Evolutionary conservation across 164 flowering plant species (phyloP).

Genomic region (Piper betle): DNA sequence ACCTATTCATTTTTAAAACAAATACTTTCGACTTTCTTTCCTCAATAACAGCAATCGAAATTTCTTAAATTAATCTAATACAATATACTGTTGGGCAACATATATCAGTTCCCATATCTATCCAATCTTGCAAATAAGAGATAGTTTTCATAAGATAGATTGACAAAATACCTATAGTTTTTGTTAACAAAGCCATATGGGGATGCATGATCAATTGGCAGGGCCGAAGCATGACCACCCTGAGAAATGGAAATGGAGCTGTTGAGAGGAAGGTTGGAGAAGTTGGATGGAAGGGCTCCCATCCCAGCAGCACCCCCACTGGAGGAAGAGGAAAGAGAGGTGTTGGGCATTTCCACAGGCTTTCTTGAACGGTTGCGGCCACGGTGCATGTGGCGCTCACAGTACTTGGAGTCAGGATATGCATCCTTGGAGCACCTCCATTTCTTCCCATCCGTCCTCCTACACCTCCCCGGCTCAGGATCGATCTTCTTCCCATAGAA

Average conservation of each 20-base stretch:
- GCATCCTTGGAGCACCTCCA: slow-evolving; percentile 82
- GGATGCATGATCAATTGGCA: slow-evolving; percentile 39
- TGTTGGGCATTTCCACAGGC: slow-evolving; percentile 90
- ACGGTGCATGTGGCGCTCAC: slow-evolving; percentile 79
- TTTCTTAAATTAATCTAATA: too few relatives aligned
- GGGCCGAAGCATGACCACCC: slow-evolving; percentile 30
- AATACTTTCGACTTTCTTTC: too few relatives aligned
- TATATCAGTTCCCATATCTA: too few relatives aligned
- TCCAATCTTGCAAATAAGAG: too few relatives aligned
- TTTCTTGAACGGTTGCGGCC: slow-evolving; percentile 92
- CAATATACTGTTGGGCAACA: too few relatives aligned
- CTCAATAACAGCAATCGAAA: too few relatives aligned
- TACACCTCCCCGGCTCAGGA: slow-evolving; percentile 67
- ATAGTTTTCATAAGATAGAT: too few relatives aligned
- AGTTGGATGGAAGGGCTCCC: slow-evolving; percentile 18
- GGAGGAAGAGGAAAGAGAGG: slow-evolving; percentile 56
- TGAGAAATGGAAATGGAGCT: slow-evolving; percentile 27
- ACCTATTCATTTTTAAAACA: too few relatives aligned
- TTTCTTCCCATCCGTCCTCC: slow-evolving; percentile 71
- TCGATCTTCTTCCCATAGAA: slow-evolving; percentile 62
- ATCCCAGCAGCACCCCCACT: slow-evolving; percentile 13
- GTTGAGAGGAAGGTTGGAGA: slow-evolving; percentile 43
- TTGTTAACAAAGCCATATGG: slow-evolving; percentile 51
- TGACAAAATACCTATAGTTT: slow-evolving; percentile 47
- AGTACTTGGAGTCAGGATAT: slow-evolving; percentile 61